Evolutionary conservation across 768 basidiomycete genomes (phyloP).

Genomic region (Tricholoma terreum): DNA sequence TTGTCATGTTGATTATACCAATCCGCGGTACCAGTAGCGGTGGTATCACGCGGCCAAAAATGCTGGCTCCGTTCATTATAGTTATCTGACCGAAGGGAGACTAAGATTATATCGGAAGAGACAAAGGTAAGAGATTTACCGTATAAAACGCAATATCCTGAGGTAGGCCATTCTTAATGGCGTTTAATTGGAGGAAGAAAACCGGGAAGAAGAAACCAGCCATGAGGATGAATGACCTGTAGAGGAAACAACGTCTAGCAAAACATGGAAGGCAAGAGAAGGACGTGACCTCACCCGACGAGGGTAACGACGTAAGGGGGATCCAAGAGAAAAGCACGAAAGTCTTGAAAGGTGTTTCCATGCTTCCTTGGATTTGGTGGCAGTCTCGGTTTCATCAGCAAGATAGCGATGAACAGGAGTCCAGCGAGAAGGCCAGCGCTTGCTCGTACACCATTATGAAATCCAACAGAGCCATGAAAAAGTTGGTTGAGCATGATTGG

Average conservation of each 20-base stretch:
- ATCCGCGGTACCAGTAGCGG: constrained; percentile 30
- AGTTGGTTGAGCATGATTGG: constrained; percentile 64
- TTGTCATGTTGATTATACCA: constrained; percentile 30
- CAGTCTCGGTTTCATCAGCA: constrained; percentile 40
- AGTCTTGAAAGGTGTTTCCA: constrained; percentile 23
- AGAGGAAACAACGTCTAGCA: neutral
- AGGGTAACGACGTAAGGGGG: constrained; percentile 40
- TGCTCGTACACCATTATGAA: constrained; percentile 45
- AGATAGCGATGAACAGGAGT: constrained; percentile 26
- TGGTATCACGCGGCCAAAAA: constrained; percentile 36
- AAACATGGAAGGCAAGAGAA: neutral
- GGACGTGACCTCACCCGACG: constrained; percentile 28
- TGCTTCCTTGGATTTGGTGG: constrained; percentile 32
- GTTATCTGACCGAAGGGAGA: constrained; percentile 35
- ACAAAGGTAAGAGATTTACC: constrained; percentile 26
- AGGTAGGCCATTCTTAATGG: constrained; percentile 43
- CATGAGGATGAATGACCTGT: constrained; percentile 33
- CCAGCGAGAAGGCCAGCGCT: constrained; percentile 34
- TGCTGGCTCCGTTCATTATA: constrained; percentile 49
- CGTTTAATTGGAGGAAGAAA: constrained; percentile 58
- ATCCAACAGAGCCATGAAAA: constrained; percentile 46
- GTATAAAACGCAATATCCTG: constrained; percentile 53
- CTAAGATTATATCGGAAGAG: constrained; percentile 20
- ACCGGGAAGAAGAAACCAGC: constrained; percentile 47
- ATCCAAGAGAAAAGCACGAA: constrained; percentile 38